phyloP scores from a whole-genome alignment of 352 stramenopile species.

The Aphanomyces cochlioides region DNA sequence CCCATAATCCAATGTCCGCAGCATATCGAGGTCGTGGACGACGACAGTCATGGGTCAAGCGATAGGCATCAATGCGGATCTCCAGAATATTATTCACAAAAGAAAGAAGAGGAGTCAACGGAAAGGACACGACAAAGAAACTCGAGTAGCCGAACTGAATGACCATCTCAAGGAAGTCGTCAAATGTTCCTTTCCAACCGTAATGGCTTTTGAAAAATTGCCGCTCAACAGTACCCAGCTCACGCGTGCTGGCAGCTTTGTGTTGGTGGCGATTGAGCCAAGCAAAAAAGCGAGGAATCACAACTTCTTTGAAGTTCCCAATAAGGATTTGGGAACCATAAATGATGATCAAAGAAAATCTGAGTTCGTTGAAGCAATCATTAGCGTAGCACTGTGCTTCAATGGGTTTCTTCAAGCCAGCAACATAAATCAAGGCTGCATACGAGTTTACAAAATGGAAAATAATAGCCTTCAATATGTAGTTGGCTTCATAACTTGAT shows the following conservation, averaged over 20 bases:
- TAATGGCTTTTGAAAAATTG: constrained; percentile 80
- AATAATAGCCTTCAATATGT: constrained; percentile 93
- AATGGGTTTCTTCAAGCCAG: constrained; percentile 86
- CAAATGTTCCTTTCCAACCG: constrained; percentile 82
- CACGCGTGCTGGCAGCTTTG: constrained; percentile 46
- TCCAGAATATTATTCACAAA: constrained; percentile 92
- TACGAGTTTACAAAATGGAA: constrained; percentile 97
- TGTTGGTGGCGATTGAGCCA: constrained; percentile 67
- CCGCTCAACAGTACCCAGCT: constrained; percentile 47
- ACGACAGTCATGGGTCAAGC: constrained; percentile 74
- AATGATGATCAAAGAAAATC: constrained; percentile 88
- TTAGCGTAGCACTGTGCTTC: constrained; percentile 48
- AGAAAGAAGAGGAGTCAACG: constrained; percentile 88
- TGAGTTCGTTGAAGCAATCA: constrained; percentile 85
- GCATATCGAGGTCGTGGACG: constrained; percentile 76
- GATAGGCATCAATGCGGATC: constrained; percentile 86
- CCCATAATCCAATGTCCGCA: constrained; percentile 91
- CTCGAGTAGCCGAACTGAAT: constrained; percentile 86
- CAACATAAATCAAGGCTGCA: constrained; percentile 91
- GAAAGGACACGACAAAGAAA: constrained; percentile 91
- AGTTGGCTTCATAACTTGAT: constrained; percentile 85
- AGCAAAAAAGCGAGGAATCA: constrained; percentile 66
- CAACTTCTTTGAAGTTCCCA: constrained; percentile 73
- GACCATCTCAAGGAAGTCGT: constrained; percentile 92
- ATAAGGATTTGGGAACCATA: constrained; percentile 87